Evolutionary conservation across 768 basidiomycete genomes (phyloP).

Genomic region (Antrodiella citrinella): DNA sequence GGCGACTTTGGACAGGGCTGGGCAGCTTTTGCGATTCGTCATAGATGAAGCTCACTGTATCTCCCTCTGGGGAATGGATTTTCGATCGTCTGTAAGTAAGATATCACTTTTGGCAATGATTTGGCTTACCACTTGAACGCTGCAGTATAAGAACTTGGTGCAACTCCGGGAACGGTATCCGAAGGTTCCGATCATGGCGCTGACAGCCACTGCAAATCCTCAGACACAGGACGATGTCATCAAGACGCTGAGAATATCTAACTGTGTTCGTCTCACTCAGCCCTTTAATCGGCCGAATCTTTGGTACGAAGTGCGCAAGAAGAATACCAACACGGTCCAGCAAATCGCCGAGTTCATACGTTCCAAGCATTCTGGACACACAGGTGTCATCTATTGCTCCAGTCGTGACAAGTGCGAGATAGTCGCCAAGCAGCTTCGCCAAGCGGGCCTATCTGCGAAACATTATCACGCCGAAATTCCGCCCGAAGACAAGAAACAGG

Average conservation of each 20-base stretch:
- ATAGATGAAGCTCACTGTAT: conserved; percentile 97
- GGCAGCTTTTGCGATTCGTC: conserved; percentile 78
- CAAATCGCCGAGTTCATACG: conserved; percentile 69
- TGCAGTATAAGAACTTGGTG: conserved; percentile 62
- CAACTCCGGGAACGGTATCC: conserved; percentile 69
- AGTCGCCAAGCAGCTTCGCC: conserved; percentile 59
- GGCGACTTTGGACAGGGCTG: conserved; percentile 42
- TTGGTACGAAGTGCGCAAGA: conserved; percentile 56
- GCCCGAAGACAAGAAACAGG: conserved; percentile 48
- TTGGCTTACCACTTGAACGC: too few relatives aligned
- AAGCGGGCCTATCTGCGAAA: conserved; percentile 51
- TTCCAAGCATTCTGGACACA: conserved; percentile 42
- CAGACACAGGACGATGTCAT: conserved; percentile 76
- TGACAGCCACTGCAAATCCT: conserved; percentile 90
- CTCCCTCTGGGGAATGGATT: conserved; percentile 90
- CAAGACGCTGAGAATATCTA: conserved; percentile 50
- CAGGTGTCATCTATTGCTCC: conserved; percentile 83
- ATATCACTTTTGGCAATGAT: not conserved
- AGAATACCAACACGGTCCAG: conserved; percentile 35
- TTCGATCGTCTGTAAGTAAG: conserved; percentile 65
- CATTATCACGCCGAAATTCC: conserved; percentile 85
- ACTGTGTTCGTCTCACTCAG: conserved; percentile 56
- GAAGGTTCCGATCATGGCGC: conserved; percentile 84
- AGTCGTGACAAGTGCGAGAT: conserved; percentile 72
- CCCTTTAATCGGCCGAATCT: conserved; percentile 96